A percentile compares a stretch with the other conserved stretches of the same genome.
Conservation (phyloP, 2,329 filamentous ascomycete genomes). For the Dactylonectria macrodidyma region DNA sequence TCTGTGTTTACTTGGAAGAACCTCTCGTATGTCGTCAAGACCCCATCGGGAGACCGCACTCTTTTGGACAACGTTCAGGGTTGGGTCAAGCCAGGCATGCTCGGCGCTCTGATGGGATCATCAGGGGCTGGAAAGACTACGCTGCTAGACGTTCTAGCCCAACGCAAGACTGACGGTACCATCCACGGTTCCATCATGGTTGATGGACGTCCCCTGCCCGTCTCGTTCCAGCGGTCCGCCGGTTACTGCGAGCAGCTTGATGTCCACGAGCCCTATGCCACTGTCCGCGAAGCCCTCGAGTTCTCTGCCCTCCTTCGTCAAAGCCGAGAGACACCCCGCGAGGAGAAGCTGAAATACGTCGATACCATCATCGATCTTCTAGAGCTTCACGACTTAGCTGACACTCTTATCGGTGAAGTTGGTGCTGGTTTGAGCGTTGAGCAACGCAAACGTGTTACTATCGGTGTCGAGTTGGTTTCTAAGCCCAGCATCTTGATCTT, state of each 20-base stretch:
- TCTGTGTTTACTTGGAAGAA: constrained; percentile 83
- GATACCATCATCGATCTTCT: constrained; percentile 81
- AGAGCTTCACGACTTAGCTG: constrained; percentile 63
- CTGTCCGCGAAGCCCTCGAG: constrained; percentile 81
- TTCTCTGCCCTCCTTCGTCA: constrained; percentile 84
- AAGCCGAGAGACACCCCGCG: constrained; percentile 71
- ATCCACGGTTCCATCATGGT: constrained; percentile 83
- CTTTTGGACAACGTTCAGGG: constrained; percentile 87
- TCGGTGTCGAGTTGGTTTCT: constrained; percentile 73
- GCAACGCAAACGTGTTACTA: constrained; percentile 70
- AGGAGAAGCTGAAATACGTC: constrained; percentile 83
- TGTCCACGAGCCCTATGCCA: constrained; percentile 80
- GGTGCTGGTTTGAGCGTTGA: constrained; percentile 70
- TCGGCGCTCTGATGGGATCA: constrained; percentile 86
- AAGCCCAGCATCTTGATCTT: constrained; percentile 74
- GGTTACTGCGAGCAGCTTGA: constrained; percentile 89
- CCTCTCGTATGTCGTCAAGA: constrained; percentile 78
- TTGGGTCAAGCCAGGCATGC: constrained; percentile 85
- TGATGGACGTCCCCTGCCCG: constrained; percentile 79
- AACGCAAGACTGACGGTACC: constrained; percentile 83
- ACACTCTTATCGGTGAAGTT: constrained; percentile 63
- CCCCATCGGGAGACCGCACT: constrained; percentile 71
- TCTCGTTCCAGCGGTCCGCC: constrained; percentile 83
- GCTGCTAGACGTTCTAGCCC: constrained; percentile 85
- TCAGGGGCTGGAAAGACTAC: constrained; percentile 91